These are phyloP conservation scores for Penicillium sp. DNA, from an alignment of 2,329 filamentous ascomycete genomes.

Conservation along the genomic window DNA sequence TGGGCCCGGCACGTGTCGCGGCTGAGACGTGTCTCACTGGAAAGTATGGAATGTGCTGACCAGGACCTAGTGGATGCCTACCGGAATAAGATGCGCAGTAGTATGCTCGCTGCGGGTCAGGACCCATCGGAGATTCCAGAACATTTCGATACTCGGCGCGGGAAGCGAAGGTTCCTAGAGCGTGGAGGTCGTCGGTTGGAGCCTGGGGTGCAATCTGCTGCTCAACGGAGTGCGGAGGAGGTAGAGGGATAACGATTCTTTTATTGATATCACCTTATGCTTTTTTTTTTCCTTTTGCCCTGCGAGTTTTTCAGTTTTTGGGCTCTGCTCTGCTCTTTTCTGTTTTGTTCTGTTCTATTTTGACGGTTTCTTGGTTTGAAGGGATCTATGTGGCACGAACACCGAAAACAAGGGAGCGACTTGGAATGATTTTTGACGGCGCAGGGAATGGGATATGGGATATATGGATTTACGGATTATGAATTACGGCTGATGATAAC, in stretches of 20 bases:
- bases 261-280: neutral
- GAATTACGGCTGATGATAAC: neutral
- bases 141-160: conserved; percentile 84
- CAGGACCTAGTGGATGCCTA: conserved; percentile 75
- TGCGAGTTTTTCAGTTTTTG: neutral
- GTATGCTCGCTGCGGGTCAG: conserved; percentile 74
- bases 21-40: conserved; percentile 9
- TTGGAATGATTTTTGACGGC: conserved; percentile 13
- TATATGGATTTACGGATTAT: neutral
- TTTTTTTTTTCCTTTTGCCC: conserved; percentile 1
- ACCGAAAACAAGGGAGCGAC: conserved; percentile 8
- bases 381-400: conserved; percentile 4
- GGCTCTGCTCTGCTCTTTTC: neutral
- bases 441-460: neutral
- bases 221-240: conserved; percentile 37
- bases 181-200: conserved; percentile 25
- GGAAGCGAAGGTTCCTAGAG: conserved; percentile 74
- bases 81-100: conserved; percentile 82
- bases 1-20: conserved; percentile 4
- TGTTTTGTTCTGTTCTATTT: neutral
- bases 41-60: neutral
- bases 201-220: conserved; percentile 26
- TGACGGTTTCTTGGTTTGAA: neutral
- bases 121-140: conserved; percentile 71
- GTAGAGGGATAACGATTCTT: conserved; percentile 26